Percentiles rank a stretch among this genome's conserved stretches.
phyloP scores from a whole-genome alignment of 257 asterid genomes.

The Thymus mandschuricus region DNA sequence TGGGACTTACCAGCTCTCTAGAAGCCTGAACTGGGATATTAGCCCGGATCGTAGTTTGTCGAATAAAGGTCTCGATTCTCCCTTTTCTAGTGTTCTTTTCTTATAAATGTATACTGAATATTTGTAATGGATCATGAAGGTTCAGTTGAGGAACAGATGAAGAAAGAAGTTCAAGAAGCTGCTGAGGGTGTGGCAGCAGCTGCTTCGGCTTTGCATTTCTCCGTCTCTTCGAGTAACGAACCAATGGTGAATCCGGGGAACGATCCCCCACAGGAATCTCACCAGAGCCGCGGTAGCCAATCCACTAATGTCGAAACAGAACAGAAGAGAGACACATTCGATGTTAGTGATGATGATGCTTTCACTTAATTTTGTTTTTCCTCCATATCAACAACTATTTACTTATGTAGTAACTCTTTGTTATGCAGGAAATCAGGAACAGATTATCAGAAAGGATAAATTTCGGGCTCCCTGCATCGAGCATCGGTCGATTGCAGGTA shows the following conservation, averaged over 20 bases:
- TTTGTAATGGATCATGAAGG: slow-evolving; percentile 40
- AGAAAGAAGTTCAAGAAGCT: slow-evolving; percentile 86
- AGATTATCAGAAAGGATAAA: slow-evolving; percentile 62
- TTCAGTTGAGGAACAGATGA: slow-evolving; percentile 74
- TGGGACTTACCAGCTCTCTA: slow-evolving; percentile 44
- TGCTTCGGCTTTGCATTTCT: slow-evolving; percentile 75
- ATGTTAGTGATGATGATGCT: slow-evolving; percentile 44
- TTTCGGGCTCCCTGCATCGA: slow-evolving; percentile 73
- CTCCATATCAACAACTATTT: not conserved
- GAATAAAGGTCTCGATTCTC: slow-evolving; percentile 47
- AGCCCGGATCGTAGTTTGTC: slow-evolving; percentile 47
- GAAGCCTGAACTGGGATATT: slow-evolving; percentile 46
- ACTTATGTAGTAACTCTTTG: not conserved
- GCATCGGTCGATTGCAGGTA: slow-evolving; percentile 90
- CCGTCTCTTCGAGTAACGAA: slow-evolving; percentile 54
- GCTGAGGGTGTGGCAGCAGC: slow-evolving; percentile 96
- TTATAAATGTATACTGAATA: slow-evolving; percentile 7
- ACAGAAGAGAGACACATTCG: slow-evolving; percentile 47
- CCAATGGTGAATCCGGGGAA: slow-evolving; percentile 42
- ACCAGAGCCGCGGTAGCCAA: no score
- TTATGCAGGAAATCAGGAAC: slow-evolving; percentile 62
- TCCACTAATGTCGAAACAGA: slow-evolving; percentile 45
- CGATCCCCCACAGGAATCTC: slow-evolving; percentile 27
- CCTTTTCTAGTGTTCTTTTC: slow-evolving; percentile 9
- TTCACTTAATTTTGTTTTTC: not conserved